Evolutionary conservation across 805 yeast species (phyloP), one percentile per base, ranked within the genome.

Genomic region (Osmozyma mogii): DNA sequence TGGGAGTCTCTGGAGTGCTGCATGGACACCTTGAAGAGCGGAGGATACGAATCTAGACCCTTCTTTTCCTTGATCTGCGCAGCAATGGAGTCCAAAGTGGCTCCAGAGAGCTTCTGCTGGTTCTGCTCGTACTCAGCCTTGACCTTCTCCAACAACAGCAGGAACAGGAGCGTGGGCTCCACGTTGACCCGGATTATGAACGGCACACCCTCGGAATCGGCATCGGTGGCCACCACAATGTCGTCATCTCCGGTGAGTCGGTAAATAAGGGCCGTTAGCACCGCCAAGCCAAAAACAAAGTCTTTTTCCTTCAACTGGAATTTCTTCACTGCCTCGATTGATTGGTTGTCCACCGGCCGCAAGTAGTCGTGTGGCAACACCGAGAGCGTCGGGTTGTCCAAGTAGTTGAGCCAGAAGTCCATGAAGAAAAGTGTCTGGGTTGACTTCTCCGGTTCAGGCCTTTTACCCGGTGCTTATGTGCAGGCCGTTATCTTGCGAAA

Each of bases 241-340:
- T 89, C 96, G 41, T 89, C 96, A 52, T 89, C 97, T 15, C 96
- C 97, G 2, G 96, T 81, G 27, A 84, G 62, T 49, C 97, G 68
- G 55, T 72, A 79, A 22, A 84, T 67, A 34, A 89, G 65, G 1
- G 80, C 74, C 15, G 80, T 73, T 58, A 78, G 83, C 1, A 72
- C 72, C 11, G 95, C 62, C 37, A 84, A 62, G 0, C 78, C 76
- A 10, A 71, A 54, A 7, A 62, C 48, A 51, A 79, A 83, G 39
- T 36, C 26, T 41, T 24, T 18, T 9, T 26, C 16, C 4, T 13
- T n/a, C 15, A 60, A 28, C 9, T 40, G 39, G 30, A 67, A 56
- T 4, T 56, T 44, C 42, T 63, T 56, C 23, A 67, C 62, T 22
- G 87, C 75, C 54, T 82, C 84, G 16, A 78, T 77, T 6, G 75